These are phyloP conservation scores for Geum urbanum DNA, from an alignment of 306 rosid species.

Conservation along the genomic window DNA sequence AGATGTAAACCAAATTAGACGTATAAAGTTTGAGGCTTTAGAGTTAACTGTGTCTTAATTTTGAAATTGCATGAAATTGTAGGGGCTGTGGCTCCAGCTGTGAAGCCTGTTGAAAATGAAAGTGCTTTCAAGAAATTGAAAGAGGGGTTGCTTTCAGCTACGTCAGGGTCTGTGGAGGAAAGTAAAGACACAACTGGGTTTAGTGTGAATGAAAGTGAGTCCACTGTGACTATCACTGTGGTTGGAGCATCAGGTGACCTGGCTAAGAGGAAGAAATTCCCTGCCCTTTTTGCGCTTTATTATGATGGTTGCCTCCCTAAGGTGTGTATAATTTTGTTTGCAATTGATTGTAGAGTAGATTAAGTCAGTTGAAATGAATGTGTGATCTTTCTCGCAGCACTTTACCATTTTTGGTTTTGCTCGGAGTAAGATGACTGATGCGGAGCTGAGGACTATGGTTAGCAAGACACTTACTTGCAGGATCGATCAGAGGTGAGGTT, in stretches of 20 bases:
- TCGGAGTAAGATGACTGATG: constrained; percentile 91
- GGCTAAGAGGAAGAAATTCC: constrained; percentile 91
- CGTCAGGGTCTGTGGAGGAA: constrained; percentile 36
- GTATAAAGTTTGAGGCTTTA: neutral
- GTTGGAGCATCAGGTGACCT: constrained; percentile 98
- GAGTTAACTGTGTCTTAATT: neutral
- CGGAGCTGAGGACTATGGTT: constrained; percentile 76
- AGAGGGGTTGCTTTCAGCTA: constrained; percentile 31
- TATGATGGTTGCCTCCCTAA: constrained; percentile 84
- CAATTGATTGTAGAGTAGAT: constrained; percentile 13
- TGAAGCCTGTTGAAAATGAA: constrained; percentile 38
- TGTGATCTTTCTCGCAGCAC: constrained; percentile 38
- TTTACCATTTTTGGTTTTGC: constrained; percentile 80
- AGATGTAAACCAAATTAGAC: neutral
- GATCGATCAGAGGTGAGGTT: constrained; percentile 70
- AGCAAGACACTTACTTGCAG: constrained; percentile 92
- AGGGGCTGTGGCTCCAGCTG: constrained; percentile 44
- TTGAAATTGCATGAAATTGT: constrained; percentile 18
- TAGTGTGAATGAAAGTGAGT: constrained; percentile 37
- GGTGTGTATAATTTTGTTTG: constrained; percentile 35
- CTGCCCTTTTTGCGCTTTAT: constrained; percentile 86
- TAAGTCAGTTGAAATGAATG: neutral
- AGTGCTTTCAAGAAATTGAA: constrained; percentile 41
- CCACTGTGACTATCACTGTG: constrained; percentile 71
- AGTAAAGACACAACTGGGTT: constrained; percentile 23